Conservation (phyloP, 176 grass and related monocot species). For the Thinopyrum elongatum region DNA sequence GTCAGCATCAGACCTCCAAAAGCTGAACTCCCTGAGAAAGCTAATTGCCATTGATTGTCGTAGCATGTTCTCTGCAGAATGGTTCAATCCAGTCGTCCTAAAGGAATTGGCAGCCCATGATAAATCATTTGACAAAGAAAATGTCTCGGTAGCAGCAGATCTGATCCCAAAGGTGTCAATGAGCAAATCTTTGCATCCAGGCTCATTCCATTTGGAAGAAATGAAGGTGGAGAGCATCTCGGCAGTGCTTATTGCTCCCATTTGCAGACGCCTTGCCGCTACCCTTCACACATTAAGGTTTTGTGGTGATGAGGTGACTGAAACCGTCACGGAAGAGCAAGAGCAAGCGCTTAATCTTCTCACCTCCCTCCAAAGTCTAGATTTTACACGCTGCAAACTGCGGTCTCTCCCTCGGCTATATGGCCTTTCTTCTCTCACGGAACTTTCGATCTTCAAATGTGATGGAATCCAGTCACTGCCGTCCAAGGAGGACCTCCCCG, state of each 20-base stretch:
- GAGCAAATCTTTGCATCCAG: not conserved
- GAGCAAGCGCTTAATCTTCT: not conserved
- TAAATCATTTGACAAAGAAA: not conserved
- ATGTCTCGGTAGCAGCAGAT: not conserved
- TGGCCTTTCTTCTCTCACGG: not conserved
- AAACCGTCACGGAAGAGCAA: not conserved
- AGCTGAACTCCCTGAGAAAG: not conserved
- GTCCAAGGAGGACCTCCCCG: not conserved
- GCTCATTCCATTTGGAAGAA: not conserved
- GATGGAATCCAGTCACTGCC: not conserved
- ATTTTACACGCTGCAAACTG: not conserved
- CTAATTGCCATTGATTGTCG: fast-evolving
- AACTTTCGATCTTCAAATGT: fast-evolving
- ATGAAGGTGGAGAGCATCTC: fast-evolving
- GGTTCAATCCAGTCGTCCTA: not conserved
- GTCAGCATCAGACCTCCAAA: not conserved
- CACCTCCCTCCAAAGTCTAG: not conserved
- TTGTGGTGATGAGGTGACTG: not conserved
- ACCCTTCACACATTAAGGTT: not conserved
- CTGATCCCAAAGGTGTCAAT: not conserved
- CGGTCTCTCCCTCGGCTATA: not conserved
- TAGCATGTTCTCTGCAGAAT: not conserved
- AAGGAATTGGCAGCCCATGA: not conserved
- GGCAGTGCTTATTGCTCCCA: not conserved
- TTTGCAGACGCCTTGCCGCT: not conserved